A percentile compares a stretch with the other conserved stretches of the same genome.
These are phyloP conservation scores for Schizochytrium sp. DNA, from an alignment of 108 stramenopile genomes.

Conservation along the genomic window DNA sequence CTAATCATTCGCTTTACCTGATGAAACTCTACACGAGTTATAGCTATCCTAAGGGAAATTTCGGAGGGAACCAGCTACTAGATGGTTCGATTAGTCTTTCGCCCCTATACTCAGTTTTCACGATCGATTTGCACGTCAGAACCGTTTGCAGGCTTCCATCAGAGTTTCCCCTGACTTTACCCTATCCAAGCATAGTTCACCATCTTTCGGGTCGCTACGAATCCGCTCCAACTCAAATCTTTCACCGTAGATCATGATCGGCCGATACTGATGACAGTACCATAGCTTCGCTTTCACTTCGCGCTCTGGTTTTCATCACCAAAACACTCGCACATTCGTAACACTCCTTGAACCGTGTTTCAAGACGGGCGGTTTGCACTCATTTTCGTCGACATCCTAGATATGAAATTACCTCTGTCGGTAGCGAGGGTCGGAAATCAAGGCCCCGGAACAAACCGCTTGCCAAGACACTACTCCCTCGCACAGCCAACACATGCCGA, in stretches of 20 bases:
- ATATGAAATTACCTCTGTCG: neutral
- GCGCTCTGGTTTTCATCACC: slow-evolving; percentile 86
- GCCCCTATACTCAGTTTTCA: no score
- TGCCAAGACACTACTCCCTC: slow-evolving; percentile 40
- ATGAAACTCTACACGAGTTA: no score
- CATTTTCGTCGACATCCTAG: slow-evolving; percentile 79
- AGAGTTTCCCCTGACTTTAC: no score
- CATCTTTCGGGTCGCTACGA: slow-evolving; percentile 94
- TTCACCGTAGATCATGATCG: slow-evolving; percentile 86
- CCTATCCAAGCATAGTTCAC: no score
- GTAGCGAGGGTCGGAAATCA: neutral
- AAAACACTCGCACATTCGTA: slow-evolving; percentile 90
- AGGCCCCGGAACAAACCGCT: neutral
- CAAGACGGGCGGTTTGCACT: slow-evolving; percentile 92
- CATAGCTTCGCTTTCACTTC: slow-evolving; percentile 89
- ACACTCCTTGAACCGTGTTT: slow-evolving; percentile 97
- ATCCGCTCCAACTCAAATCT: slow-evolving; percentile 91
- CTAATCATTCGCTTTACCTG: no score
- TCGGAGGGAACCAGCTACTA: no score
- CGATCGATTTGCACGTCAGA: no score
- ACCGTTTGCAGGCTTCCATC: no score
- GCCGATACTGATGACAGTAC: slow-evolving; percentile 87
- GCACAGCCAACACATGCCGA: slow-evolving; percentile 60
- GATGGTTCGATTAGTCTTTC: no score
- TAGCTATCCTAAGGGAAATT: no score